These are phyloP conservation scores for Blastobotrys raffinosifermentans DNA, from an alignment of 1,139 yeast genomes.

Conservation along the genomic window DNA sequence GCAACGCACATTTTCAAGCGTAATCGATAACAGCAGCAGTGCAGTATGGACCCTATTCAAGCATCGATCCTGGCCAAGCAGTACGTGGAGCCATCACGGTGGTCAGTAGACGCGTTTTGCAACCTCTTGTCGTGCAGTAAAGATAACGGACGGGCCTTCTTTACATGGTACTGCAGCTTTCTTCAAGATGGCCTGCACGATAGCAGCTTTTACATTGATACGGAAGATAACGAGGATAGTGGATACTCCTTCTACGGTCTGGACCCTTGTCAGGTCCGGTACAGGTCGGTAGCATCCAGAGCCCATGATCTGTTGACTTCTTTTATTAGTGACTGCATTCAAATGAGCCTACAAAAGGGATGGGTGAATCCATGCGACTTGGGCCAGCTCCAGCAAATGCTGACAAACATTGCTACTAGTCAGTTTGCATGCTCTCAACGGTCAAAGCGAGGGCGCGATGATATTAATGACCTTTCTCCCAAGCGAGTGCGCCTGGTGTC, in stretches of 20 bases:
- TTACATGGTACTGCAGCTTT: not conserved
- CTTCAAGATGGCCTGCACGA: not conserved
- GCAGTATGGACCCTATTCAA: too few species aligned
- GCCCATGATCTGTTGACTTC: not conserved
- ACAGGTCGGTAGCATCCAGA: not conserved
- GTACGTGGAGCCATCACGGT: not conserved
- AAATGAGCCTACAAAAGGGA: not conserved
- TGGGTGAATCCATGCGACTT: too few species aligned
- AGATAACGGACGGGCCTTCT: not conserved
- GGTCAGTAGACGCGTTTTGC: not conserved
- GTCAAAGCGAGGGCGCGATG: too few species aligned
- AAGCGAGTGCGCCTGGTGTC: not conserved
- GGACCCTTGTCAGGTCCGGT: not conserved
- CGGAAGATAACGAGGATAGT: not conserved
- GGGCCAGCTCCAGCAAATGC: too few species aligned
- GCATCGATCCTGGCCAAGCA: constrained; percentile 2
- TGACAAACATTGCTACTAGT: too few species aligned
- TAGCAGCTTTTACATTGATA: not conserved
- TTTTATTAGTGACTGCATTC: not conserved
- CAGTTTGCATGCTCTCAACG: too few species aligned
- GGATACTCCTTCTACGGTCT: constrained; percentile 1
- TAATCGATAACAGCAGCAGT: too few species aligned
- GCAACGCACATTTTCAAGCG: too few species aligned
- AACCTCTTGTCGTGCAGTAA: not conserved
- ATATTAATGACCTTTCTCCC: not conserved